A percentile compares a stretch with the other conserved stretches of the same genome.
phyloP scores from a whole-genome alignment of 768 basidiomycete genomes.

The Boletales sp. region DNA sequence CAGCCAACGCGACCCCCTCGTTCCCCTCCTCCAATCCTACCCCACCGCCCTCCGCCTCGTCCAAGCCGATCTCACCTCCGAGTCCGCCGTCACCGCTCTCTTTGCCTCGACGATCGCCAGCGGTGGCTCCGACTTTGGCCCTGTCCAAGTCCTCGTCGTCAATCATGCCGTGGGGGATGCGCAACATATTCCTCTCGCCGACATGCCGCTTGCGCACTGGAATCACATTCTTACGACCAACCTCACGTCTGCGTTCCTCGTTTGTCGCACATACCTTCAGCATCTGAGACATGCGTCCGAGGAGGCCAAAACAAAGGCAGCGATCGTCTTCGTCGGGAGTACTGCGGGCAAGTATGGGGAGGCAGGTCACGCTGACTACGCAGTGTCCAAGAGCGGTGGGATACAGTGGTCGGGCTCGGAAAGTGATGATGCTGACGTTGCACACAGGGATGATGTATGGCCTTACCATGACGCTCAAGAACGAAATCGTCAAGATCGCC shows the following conservation, averaged over 20 bases:
- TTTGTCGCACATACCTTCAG: slow-evolving; percentile 57
- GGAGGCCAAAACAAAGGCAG: slow-evolving; percentile 49
- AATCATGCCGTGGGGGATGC: slow-evolving; percentile 52
- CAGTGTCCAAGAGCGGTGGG: slow-evolving; percentile 65
- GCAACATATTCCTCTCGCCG: slow-evolving; percentile 44
- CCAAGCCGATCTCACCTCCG: slow-evolving; percentile 59
- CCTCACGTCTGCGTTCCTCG: slow-evolving; percentile 64
- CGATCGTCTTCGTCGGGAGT: slow-evolving; percentile 66
- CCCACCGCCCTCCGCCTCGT: slow-evolving; percentile 15
- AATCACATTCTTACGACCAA: slow-evolving; percentile 57
- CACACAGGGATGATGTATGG: slow-evolving; percentile 73
- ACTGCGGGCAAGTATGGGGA: slow-evolving; percentile 74
- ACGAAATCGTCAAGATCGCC: slow-evolving; percentile 77
- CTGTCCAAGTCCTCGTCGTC: slow-evolving; percentile 55
- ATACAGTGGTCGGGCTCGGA: not conserved
- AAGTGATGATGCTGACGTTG: not conserved
- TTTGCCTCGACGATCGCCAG: slow-evolving; percentile 38
- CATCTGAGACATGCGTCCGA: slow-evolving; percentile 37
- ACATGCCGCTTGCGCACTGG: slow-evolving; percentile 65
- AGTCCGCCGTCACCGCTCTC: slow-evolving; percentile 48
- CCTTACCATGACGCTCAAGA: slow-evolving; percentile 63
- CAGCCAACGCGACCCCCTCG: slow-evolving; percentile 42
- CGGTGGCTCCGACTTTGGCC: not conserved
- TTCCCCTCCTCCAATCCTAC: slow-evolving; percentile 38
- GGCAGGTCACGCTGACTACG: slow-evolving; percentile 63